phyloP scores from a whole-genome alignment of 345 rosid genomes.

The Excoecaria agallocha region DNA sequence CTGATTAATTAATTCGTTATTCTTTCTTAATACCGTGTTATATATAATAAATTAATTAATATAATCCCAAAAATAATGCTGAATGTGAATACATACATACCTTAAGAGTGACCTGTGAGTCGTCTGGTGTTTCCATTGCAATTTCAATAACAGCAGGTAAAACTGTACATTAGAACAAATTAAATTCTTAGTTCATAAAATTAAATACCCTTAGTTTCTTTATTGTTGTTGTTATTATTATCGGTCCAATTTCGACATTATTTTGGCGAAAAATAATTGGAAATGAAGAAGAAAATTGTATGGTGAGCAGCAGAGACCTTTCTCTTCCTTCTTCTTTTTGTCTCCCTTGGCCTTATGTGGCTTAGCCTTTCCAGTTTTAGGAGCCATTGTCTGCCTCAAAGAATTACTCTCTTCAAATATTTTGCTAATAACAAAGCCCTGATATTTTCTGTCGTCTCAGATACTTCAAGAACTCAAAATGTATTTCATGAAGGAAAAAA shows the following conservation, averaged over 20 bases:
- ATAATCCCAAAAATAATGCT: background rate
- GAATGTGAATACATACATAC: slow-evolving; percentile 8
- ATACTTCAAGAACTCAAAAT: background rate
- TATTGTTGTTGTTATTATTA: too few species aligned
- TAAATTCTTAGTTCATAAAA: too few species aligned
- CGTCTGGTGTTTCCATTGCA: slow-evolving; percentile 28
- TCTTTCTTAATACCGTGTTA: too few species aligned
- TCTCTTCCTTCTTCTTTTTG: slow-evolving; percentile 36
- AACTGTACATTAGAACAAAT: slow-evolving; percentile 15
- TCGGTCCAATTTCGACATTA: background rate
- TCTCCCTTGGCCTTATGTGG: slow-evolving; percentile 36
- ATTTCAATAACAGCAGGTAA: slow-evolving; percentile 29
- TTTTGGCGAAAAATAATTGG: too few species aligned
- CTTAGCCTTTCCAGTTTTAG: slow-evolving; percentile 34
- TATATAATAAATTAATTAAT: too few species aligned
- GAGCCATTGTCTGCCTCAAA: slow-evolving; percentile 27
- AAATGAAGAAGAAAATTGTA: background rate
- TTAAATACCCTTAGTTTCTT: too few species aligned
- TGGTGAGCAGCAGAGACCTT: slow-evolving; percentile 15
- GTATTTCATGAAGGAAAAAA: background rate
- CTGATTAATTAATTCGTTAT: too few species aligned
- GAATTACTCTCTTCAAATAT: too few species aligned
- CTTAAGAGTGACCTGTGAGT: slow-evolving; percentile 30
- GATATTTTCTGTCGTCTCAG: too few species aligned
- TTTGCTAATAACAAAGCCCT: background rate